Evolutionary conservation across 495 filamentous ascomycete genomes (phyloP), one percentile per base, ranked within the genome.

Genomic region (Staphylotrichum tortipilum): DNA sequence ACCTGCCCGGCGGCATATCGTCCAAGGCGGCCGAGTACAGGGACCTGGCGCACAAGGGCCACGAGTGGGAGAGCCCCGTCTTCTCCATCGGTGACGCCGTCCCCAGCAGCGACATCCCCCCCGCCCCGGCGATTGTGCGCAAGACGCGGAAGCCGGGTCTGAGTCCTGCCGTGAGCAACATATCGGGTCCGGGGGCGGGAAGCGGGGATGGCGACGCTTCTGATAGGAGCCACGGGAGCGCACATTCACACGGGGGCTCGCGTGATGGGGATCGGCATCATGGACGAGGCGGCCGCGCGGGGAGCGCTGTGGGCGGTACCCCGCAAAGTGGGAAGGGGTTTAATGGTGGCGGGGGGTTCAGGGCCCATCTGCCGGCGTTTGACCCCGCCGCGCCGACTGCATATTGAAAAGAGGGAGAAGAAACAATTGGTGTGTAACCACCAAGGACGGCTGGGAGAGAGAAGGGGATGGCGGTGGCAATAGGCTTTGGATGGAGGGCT

Each of bases 21-120:
- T 84, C 78, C 71, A 96, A 95, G 78, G 91, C 92, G 17, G 94
- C 91, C 45, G 86, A 95, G 67, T 97, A 91, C 75, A 88, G 82
- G 66, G 82, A 96, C 36, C 74, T 95, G 33, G 87, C 92, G 12
- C 71, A 73, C 46, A 89, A 88, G 76, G 92, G 94, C 42, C 84
- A 96, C 57, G 83, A 82, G 66, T 98, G 92, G 92, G 84, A 95
- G 70, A 91, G 84, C 24, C 89, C 94, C 26, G 81, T 98, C 59
- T 98, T 98, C 75, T 82, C 78, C 59, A 83, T 97, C 53, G 94
- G 92, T 44, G 73, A 68, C n/a, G 88, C 91, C 7, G 58, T 75
- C 4, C 80, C 84, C 69, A 85, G 86, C 12, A 72, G 67, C 29
- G 77, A 85, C 59, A 78, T 96, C 38, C 86, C 89, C 4, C 58